A percentile compares a stretch with the other conserved stretches of the same genome.
These are phyloP conservation scores for Aspergillus sp. DNA, from an alignment of 2,329 filamentous ascomycete species.

Conservation along the genomic window DNA sequence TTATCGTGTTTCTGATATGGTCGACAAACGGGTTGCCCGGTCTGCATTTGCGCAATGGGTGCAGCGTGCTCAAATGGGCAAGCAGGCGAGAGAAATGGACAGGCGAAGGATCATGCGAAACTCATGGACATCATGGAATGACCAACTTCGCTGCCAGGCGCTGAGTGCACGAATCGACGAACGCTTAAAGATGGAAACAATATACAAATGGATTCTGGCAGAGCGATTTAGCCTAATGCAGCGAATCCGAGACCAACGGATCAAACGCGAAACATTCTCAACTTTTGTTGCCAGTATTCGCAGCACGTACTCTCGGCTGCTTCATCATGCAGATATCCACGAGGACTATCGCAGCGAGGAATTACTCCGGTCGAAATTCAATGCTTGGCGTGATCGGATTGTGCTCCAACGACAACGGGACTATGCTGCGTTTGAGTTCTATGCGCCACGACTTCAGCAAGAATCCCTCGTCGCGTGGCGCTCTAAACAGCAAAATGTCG, in stretches of 20 bases:
- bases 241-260: slow-evolving; percentile 33
- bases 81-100: slow-evolving; percentile 46
- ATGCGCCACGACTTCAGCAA: slow-evolving; percentile 34
- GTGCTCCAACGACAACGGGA: slow-evolving; percentile 35
- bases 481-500: slow-evolving; percentile 34
- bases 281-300: slow-evolving; percentile 35
- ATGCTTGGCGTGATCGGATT: slow-evolving; percentile 33
- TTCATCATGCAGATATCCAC: slow-evolving; percentile 31
- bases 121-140: slow-evolving; percentile 57
- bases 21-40: slow-evolving; percentile 41
- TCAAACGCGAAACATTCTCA: slow-evolving; percentile 33
- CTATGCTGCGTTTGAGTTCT: slow-evolving; percentile 37
- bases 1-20: slow-evolving; percentile 37
- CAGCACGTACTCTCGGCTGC: slow-evolving; percentile 29
- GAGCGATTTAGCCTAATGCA: slow-evolving; percentile 37
- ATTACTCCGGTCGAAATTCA: slow-evolving; percentile 28
- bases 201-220: slow-evolving; percentile 58
- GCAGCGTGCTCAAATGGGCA: slow-evolving; percentile 37
- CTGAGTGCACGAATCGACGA: slow-evolving; percentile 49
- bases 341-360: slow-evolving; percentile 27
- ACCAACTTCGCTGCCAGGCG: slow-evolving; percentile 49
- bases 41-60: slow-evolving; percentile 47
- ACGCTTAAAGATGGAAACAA: slow-evolving; percentile 47
- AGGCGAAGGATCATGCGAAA: slow-evolving; percentile 49
- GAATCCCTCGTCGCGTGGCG: slow-evolving; percentile 36